Evolutionary conservation across 2,329 filamentous ascomycete genomes (phyloP), one percentile per base, ranked within the genome.

Genomic region (Aspergillus unguis): DNA sequence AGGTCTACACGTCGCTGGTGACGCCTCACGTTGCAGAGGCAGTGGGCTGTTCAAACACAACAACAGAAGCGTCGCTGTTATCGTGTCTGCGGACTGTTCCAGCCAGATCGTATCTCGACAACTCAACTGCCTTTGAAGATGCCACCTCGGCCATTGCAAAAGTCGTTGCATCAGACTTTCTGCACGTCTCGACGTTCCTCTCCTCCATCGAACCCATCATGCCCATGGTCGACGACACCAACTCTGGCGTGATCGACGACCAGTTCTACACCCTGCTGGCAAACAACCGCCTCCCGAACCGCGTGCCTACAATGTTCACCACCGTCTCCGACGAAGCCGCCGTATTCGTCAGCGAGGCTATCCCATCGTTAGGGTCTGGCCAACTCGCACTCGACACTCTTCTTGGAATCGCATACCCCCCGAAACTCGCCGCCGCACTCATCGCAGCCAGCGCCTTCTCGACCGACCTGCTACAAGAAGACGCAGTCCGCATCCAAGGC

Each of bases 241-340:
- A 43, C 17, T 54, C 48, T 2, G 63, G 64, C 5, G 57, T 67
- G 1, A 63, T 66, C 10, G 63, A 65, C 44, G 60, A 59, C 40
- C 64, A 66, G 40, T 65, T 67, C 58, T 11, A 67, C 50, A 48
- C 28, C 17, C 58, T 67, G 5, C 58, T 67, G 11, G 23, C 46
- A 0, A 37, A 45, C 2, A 48, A 59, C 28, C 40, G 28, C 2
- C 58, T 66, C n/a, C 62, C 64, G 7, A 62, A 59, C 37, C 54
- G 53, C 10, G 64, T 67, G 11, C 64, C 64, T 2, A 61, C 58
- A 25, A 62, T 66, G 52, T 66, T 67, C 55, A 64, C 62, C 27
- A 64, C 53, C 7, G 60, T 65, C 44, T 52, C 54, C 6, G 59
- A 65, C 41, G 64, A 67, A 57, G 59, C 64, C 6, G 55, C 42